These are phyloP conservation scores for Pisolithus orientalis DNA, from an alignment of 768 basidiomycete genomes.

Conservation along the genomic window DNA sequence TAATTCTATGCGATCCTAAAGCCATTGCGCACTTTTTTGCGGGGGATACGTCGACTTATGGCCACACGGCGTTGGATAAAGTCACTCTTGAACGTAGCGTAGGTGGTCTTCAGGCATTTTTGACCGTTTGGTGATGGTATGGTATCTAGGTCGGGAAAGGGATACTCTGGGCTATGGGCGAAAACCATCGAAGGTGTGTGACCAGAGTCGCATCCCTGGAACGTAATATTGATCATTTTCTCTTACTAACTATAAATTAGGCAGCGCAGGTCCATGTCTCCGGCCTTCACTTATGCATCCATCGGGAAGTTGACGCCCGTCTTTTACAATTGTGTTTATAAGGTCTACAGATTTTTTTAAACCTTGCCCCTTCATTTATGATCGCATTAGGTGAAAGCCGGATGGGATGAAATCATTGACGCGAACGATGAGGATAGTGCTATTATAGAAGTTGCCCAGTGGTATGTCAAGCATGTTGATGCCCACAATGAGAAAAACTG, in stretches of 20 bases:
- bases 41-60: slow-evolving; percentile 42
- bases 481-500: background rate
- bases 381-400: slow-evolving; percentile 17
- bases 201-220: background rate
- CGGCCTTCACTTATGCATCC: slow-evolving; percentile 20
- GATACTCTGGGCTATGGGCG: background rate
- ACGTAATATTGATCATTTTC: no score
- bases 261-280: slow-evolving; percentile 22
- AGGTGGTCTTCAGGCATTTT: background rate
- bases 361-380: background rate
- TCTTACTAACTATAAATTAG: background rate
- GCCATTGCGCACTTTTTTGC: slow-evolving; percentile 45
- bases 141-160: slow-evolving; percentile 14
- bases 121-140: slow-evolving; percentile 5
- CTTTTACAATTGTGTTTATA: slow-evolving; percentile 24
- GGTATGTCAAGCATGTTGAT: slow-evolving; percentile 4
- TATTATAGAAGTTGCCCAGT: slow-evolving; percentile 30
- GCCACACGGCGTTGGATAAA: slow-evolving; percentile 29
- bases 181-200: background rate
- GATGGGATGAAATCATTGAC: slow-evolving; percentile 20
- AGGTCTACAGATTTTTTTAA: slow-evolving; percentile 7
- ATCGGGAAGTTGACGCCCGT: slow-evolving; percentile 18
- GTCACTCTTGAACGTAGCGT: slow-evolving; percentile 31
- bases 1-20: slow-evolving; percentile 40
- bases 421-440: slow-evolving; percentile 6